A percentile compares a stretch with the other conserved stretches of the same genome.
These are phyloP conservation scores for Naganishia randhawae DNA, from an alignment of 768 basidiomycete species.

Conservation along the genomic window DNA sequence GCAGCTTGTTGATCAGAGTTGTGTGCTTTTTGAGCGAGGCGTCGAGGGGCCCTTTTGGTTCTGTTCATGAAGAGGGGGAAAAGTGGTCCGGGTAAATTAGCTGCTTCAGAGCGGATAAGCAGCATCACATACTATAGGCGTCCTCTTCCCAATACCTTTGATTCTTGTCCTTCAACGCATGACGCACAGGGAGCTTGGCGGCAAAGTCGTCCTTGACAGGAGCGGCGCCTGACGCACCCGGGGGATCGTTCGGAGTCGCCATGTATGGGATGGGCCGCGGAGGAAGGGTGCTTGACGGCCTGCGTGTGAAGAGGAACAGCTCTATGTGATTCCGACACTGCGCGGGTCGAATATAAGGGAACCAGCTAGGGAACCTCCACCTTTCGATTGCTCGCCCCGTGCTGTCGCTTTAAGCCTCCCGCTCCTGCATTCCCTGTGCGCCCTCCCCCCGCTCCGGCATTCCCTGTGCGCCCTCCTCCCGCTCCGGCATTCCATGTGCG, in stretches of 20 bases:
- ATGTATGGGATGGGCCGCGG: background rate
- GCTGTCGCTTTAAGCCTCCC: too few species aligned
- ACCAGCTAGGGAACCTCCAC: too few species aligned
- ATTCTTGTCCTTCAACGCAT: constrained; percentile 39
- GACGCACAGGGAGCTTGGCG: constrained; percentile 41
- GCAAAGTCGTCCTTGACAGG: constrained; percentile 45
- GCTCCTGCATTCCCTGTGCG: too few species aligned
- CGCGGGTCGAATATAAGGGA: too few species aligned
- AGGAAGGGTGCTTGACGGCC: background rate
- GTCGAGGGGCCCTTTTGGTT: constrained; percentile 68
- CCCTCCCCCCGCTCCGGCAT: too few species aligned
- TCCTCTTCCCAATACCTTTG: constrained; percentile 47
- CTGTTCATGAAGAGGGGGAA: constrained; percentile 50
- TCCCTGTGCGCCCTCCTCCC: background rate
- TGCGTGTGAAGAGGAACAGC: background rate
- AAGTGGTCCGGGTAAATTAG: background rate
- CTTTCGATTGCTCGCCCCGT: too few species aligned
- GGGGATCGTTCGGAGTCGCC: background rate
- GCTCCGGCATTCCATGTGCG: background rate
- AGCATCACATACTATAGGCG: constrained; percentile 36
- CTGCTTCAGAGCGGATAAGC: background rate
- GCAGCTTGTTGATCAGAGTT: constrained; percentile 86
- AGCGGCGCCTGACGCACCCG: background rate
- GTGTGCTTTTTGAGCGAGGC: constrained; percentile 95
- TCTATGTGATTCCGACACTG: too few species aligned